phyloP scores from a whole-genome alignment of 140 eudicot species.

The Anethum foeniculum region DNA sequence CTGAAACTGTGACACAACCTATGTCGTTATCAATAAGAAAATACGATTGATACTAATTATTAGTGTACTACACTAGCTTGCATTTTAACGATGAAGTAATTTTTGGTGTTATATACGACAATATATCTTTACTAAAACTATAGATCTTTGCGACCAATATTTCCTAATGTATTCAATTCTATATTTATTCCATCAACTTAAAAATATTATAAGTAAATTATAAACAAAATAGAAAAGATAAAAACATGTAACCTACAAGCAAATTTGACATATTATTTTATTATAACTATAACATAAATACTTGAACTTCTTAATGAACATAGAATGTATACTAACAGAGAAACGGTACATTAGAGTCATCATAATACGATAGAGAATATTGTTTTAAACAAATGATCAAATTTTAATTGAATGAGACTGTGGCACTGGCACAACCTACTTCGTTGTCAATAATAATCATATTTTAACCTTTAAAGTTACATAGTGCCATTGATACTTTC shows the following conservation, averaged over 20 bases:
- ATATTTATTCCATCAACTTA: not conserved
- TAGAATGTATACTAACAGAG: not conserved
- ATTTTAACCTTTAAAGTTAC: not conserved
- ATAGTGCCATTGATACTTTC: not conserved
- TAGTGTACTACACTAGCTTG: not conserved
- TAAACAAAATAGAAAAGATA: not conserved
- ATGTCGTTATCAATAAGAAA: not conserved
- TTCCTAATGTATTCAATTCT: not conserved
- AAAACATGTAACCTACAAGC: not conserved
- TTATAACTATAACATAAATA: not conserved
- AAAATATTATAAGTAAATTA: not conserved
- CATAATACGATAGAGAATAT: not conserved
- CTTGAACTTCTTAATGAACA: not conserved
- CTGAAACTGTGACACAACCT: not conserved
- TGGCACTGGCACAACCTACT: not conserved
- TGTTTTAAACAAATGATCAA: not conserved
- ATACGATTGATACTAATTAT: no score
- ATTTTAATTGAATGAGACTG: not conserved
- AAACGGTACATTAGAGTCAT: not conserved
- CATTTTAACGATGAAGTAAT: not conserved
- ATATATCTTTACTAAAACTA: not conserved
- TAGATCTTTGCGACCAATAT: not conserved
- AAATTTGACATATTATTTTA: not conserved
- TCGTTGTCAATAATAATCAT: not conserved
- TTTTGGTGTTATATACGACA: not conserved